phyloP scores from a whole-genome alignment of 2,329 filamentous ascomycete genomes.

The Akanthomyces uredinophilus region DNA sequence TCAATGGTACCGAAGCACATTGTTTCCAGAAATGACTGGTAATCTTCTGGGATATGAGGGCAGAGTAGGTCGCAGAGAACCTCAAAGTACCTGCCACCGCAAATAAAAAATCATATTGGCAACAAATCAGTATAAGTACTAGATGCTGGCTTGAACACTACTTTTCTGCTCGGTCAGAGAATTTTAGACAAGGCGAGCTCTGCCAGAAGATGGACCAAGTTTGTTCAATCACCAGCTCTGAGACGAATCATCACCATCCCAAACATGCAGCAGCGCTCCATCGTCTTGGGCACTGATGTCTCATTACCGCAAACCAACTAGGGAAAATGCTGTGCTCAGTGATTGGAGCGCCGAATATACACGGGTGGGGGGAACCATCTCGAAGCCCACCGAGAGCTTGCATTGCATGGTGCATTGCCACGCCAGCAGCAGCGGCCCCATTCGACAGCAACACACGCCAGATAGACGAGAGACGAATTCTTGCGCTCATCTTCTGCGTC shows the following conservation, averaged over 20 bases:
- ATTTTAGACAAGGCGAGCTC: not conserved
- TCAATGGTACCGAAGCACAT: not conserved
- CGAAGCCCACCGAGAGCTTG: not conserved
- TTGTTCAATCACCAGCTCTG: not conserved
- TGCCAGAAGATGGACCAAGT: not conserved
- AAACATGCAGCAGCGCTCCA: not conserved
- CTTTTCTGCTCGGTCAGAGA: not conserved
- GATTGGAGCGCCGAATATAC: not conserved
- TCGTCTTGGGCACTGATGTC: not conserved
- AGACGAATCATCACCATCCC: not conserved
- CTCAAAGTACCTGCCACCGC: too few species aligned
- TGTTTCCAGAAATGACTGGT: not conserved
- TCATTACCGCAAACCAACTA: not conserved
- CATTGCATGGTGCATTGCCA: constrained; percentile 5
- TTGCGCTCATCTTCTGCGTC: too few species aligned
- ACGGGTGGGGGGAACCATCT: not conserved
- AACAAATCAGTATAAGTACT: not conserved
- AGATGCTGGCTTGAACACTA: not conserved
- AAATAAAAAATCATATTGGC: too few species aligned
- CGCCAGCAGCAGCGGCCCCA: not conserved
- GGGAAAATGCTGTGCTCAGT: not conserved
- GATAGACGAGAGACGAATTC: too few species aligned
- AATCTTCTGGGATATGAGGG: not conserved
- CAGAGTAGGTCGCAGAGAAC: not conserved
- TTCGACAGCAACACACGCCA: not conserved